Percentiles rank a stretch among this genome's conserved stretches.
These are phyloP conservation scores for Shiraia sp. DNA, from an alignment of 2,329 filamentous ascomycete genomes.

Conservation along the genomic window DNA sequence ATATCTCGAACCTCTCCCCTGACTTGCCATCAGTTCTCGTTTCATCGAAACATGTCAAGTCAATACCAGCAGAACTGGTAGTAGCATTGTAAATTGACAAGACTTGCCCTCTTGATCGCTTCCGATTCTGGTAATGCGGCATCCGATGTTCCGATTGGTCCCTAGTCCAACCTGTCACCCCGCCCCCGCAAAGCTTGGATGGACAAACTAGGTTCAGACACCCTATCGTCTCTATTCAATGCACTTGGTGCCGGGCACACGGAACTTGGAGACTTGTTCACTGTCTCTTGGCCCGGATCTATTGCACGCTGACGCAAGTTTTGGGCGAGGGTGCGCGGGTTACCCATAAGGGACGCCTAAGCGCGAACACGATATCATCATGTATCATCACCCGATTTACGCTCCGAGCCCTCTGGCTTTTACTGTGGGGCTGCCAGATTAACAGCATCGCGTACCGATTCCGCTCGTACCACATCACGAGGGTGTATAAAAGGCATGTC, in stretches of 20 bases:
- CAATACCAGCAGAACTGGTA: no score
- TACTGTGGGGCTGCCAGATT: neutral
- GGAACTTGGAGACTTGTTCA: constrained; percentile 3
- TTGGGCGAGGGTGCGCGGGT: constrained; percentile 7
- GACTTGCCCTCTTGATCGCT: neutral
- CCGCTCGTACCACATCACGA: neutral
- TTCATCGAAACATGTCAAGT: no score
- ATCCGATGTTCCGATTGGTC: constrained; percentile 6
- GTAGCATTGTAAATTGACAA: no score
- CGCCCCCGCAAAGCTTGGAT: constrained; percentile 41
- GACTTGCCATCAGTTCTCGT: no score
- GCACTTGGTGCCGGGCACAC: constrained; percentile 8
- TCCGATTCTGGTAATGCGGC: no score
- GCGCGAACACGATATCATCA: no score
- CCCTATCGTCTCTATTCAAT: neutral
- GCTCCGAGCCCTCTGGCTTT: neutral
- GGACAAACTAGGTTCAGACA: constrained; percentile 3
- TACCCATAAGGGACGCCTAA: no score
- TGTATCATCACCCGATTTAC: no score
- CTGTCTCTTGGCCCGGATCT: constrained; percentile 3
- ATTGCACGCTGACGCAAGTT: constrained; percentile 8
- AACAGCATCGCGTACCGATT: no score
- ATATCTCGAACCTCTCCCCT: no score
- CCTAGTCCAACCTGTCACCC: constrained; percentile 35
- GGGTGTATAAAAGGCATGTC: constrained; percentile 21